Evolutionary conservation across 495 filamentous ascomycete genomes (phyloP).

Genomic region (Podospora tetraspora): DNA sequence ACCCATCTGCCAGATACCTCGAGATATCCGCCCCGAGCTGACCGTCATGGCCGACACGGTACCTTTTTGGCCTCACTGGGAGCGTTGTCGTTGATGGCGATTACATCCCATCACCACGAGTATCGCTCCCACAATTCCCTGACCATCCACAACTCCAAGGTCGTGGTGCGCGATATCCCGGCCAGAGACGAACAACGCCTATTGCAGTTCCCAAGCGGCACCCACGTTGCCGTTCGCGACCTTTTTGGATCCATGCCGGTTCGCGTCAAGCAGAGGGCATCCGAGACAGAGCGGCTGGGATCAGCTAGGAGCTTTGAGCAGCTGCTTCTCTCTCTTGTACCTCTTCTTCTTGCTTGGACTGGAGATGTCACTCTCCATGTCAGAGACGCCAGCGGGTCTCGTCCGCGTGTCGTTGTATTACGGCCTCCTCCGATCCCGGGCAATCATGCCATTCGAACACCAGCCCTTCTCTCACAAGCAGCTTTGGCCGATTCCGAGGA

Average conservation of each 20-base stretch:
- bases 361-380: conserved; percentile 39
- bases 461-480: conserved; percentile 57
- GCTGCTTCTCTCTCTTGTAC: conserved; percentile 54
- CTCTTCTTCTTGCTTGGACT: conserved; percentile 63
- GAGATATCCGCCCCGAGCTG: conserved; percentile 48
- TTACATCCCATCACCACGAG: conserved; percentile 67
- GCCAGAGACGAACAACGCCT: conserved; percentile 58
- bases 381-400: conserved; percentile 29
- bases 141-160: conserved; percentile 63
- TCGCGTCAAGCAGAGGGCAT: conserved; percentile 74
- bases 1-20: conserved; percentile 61
- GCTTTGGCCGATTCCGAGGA: conserved; percentile 51
- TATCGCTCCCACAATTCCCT: conserved; percentile 64
- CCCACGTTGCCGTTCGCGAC: conserved; percentile 72
- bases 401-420: not conserved
- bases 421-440: not conserved
- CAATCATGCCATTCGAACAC: conserved; percentile 11
- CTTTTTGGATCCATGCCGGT: conserved; percentile 96
- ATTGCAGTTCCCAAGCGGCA: conserved; percentile 59
- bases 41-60: conserved; percentile 63
- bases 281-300: conserved; percentile 51
- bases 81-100: conserved; percentile 67
- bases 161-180: conserved; percentile 62
- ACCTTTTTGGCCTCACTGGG: conserved; percentile 73
- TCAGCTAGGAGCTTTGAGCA: conserved; percentile 58